phyloP scores from a whole-genome alignment of 2,329 filamentous ascomycete genomes.

The Colletotrichum sp. region DNA sequence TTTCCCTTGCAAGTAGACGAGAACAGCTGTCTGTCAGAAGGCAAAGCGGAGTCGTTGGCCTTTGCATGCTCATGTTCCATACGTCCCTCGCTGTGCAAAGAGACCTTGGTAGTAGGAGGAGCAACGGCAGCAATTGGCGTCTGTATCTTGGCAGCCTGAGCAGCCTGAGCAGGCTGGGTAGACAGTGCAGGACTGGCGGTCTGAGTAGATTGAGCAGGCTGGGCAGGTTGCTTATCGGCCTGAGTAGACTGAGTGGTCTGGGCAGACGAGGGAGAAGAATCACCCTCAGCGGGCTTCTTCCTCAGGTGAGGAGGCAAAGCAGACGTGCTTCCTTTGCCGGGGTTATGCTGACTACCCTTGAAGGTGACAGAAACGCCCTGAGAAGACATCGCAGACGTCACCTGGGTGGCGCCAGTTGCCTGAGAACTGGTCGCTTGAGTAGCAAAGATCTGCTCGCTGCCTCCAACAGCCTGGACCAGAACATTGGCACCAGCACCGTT shows the following conservation, averaged over 20 bases:
- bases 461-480: neutral
- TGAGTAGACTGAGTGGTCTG: neutral
- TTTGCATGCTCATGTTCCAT: neutral
- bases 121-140: neutral
- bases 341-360: neutral
- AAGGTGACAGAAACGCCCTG: neutral
- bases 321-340: neutral
- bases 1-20: neutral
- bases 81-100: neutral
- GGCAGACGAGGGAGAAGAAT: neutral
- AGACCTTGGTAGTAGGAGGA: neutral
- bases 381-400: neutral
- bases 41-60: neutral
- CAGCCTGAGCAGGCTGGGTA: neutral
- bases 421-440: neutral
- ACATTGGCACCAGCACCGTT: neutral
- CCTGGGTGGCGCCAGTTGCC: neutral
- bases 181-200: neutral
- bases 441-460: neutral
- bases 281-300: neutral
- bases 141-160: neutral
- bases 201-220: neutral
- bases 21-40: neutral
- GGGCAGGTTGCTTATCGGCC: neutral
- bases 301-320: neutral